A percentile compares a stretch with the other conserved stretches of the same genome.
Conservation (phyloP, 2,329 filamentous ascomycete genomes). For the Pochonia chlamydosporia region DNA sequence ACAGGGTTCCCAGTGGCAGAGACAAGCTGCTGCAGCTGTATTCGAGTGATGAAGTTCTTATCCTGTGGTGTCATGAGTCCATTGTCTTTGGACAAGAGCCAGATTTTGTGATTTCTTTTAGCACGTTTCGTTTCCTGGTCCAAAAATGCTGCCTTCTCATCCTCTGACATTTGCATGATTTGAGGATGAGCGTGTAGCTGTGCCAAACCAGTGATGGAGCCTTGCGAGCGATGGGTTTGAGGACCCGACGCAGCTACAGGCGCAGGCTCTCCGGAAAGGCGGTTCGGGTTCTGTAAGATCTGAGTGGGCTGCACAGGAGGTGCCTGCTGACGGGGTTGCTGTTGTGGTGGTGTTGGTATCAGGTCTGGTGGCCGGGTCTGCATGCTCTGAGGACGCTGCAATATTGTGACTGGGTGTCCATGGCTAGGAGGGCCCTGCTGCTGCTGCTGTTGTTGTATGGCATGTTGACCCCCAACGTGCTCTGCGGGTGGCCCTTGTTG, state of each 20-base stretch:
- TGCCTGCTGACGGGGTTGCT: slow-evolving; percentile 25
- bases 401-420: slow-evolving; percentile 46
- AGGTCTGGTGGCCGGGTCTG: slow-evolving; percentile 23
- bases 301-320: slow-evolving; percentile 58
- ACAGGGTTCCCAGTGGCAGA: slow-evolving; percentile 83
- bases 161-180: slow-evolving; percentile 69
- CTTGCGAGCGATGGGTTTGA: slow-evolving; percentile 42
- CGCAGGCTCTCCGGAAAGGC: slow-evolving; percentile 45
- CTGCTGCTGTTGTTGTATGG: slow-evolving; percentile 21
- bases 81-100: slow-evolving; percentile 86
- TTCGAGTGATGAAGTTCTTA: slow-evolving; percentile 98
- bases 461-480: slow-evolving; percentile 17
- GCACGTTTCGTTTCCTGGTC: slow-evolving; percentile 90
- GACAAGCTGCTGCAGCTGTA: slow-evolving; percentile 93
- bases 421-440: slow-evolving; percentile 29
- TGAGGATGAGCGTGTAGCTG: slow-evolving; percentile 30
- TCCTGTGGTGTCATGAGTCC: slow-evolving; percentile 98
- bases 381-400: slow-evolving; percentile 46
- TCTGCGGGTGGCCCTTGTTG: slow-evolving; percentile 18
- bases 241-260: slow-evolving; percentile 30
- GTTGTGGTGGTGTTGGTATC: slow-evolving; percentile 16
- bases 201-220: slow-evolving; percentile 34
- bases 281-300: slow-evolving; percentile 74
- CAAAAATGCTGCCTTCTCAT: slow-evolving; percentile 77
- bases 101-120: slow-evolving; percentile 98